Conservation (phyloP, 768 basidiomycete genomes). For the Galerina marginata region DNA sequence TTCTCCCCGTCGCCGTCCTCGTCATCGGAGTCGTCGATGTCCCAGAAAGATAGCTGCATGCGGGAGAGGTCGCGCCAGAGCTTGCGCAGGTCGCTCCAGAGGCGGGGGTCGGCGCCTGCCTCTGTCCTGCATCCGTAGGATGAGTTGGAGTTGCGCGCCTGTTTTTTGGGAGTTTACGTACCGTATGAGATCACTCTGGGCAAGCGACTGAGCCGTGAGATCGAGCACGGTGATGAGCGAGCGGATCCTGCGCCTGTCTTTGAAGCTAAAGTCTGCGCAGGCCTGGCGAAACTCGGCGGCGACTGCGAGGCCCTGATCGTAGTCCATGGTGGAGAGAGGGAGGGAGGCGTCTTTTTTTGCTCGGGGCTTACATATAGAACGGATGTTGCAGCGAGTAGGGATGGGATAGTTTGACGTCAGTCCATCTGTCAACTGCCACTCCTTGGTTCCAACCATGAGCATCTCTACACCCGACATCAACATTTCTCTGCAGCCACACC, state of each 20-base stretch:
- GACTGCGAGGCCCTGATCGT: constrained; percentile 22
- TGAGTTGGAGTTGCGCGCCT: background rate
- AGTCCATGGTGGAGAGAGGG: constrained; percentile 24
- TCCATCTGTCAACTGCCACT: constrained; percentile 16
- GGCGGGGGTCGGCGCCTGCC: constrained; percentile 44
- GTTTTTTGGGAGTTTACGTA: constrained; percentile 18
- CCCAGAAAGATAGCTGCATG: constrained; percentile 57
- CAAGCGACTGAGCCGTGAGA: constrained; percentile 54
- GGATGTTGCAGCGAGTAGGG: constrained; percentile 9
- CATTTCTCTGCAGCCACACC: constrained; percentile 73
- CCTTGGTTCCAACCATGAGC: constrained; percentile 22
- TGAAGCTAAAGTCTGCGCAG: constrained; percentile 48
- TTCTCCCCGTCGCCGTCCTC: constrained; percentile 30
- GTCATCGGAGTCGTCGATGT: constrained; percentile 50
- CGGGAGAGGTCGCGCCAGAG: constrained; percentile 61
- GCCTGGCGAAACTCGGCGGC: constrained; percentile 45
- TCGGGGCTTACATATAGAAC: constrained; percentile 25
- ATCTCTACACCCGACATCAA: constrained; percentile 46
- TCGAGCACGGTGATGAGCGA: constrained; percentile 51
- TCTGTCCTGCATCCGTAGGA: constrained; percentile 27
- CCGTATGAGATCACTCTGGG: constrained; percentile 48
- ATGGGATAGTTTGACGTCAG: constrained; percentile 16
- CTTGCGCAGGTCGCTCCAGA: constrained; percentile 61
- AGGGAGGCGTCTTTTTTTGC: constrained; percentile 9
- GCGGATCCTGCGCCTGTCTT: constrained; percentile 34